Conservation (phyloP, 2,329 filamentous ascomycete genomes). For the Aspergillus niger region DNA sequence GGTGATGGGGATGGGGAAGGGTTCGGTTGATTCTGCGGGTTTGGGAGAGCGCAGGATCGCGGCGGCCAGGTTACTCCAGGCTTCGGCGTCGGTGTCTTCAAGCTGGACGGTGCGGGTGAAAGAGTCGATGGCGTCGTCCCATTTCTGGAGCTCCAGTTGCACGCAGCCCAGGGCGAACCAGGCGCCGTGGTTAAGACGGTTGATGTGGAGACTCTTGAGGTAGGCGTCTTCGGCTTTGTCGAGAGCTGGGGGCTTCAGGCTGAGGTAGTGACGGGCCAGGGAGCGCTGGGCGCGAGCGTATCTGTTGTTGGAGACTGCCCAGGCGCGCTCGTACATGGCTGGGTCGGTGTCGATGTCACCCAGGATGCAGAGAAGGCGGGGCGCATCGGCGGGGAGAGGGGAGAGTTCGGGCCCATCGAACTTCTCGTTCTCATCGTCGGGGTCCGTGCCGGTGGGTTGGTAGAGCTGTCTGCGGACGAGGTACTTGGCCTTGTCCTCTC, state of each 20-base stretch:
- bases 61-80: conserved; percentile 92
- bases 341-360: conserved; percentile 82
- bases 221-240: conserved; percentile 75
- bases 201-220: conserved; percentile 72
- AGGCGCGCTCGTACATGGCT: conserved; percentile 78
- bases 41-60: conserved; percentile 64
- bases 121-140: conserved; percentile 76
- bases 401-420: conserved; percentile 69
- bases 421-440: conserved; percentile 56
- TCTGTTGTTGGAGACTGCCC: conserved; percentile 77
- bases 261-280: conserved; percentile 75
- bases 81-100: conserved; percentile 86
- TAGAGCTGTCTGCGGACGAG: conserved; percentile 80
- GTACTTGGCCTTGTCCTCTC: conserved; percentile 78
- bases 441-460: conserved; percentile 55
- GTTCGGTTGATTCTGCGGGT: conserved; percentile 23
- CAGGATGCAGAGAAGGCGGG: conserved; percentile 87
- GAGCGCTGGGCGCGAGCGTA: conserved; percentile 88
- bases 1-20: conserved; percentile 19
- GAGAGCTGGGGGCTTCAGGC: conserved; percentile 61
- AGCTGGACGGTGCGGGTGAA: conserved; percentile 81
- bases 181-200: conserved; percentile 76
- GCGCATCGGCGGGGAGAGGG: conserved; percentile 77
- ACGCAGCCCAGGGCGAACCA: conserved; percentile 94
- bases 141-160: conserved; percentile 73